Evolutionary conservation across 306 rosid species (phyloP).

Genomic region (Vicia faba): DNA sequence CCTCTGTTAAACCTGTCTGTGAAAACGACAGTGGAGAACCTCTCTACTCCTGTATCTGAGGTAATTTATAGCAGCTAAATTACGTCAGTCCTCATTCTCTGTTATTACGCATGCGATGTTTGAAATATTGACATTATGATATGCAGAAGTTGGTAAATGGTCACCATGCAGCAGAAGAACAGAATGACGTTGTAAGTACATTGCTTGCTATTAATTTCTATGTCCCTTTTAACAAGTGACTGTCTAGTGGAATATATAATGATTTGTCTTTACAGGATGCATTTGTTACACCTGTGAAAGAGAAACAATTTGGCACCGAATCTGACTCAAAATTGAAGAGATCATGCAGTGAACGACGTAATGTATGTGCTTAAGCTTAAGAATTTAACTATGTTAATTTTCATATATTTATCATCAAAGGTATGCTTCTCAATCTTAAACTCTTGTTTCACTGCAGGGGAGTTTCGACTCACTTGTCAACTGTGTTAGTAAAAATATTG

Average conservation of each 20-base stretch:
- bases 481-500: conserved; percentile 81
- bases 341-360: conserved; percentile 82
- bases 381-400: conserved; percentile 30
- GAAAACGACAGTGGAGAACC: conserved; percentile 61
- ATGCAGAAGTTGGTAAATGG: conserved; percentile 85
- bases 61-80: conserved; percentile 41
- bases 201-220: conserved; percentile 18
- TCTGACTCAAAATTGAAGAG: conserved; percentile 86
- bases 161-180: conserved; percentile 64
- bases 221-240: background rate
- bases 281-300: conserved; percentile 72
- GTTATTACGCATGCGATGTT: conserved; percentile 13
- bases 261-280: conserved; percentile 58
- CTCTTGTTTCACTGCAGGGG: conserved; percentile 58
- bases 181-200: conserved; percentile 53
- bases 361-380: conserved; percentile 57
- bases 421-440: conserved; percentile 30
- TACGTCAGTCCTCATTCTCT: conserved; percentile 5
- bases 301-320: conserved; percentile 71
- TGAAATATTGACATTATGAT: conserved; percentile 27
- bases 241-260: conserved; percentile 32
- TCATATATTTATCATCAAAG: conserved; percentile 12
- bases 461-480: conserved; percentile 86
- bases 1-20: conserved; percentile 56
- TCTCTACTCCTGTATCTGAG: conserved; percentile 57